A percentile compares a stretch with the other conserved stretches of the same genome.
phyloP scores from a whole-genome alignment of 2,329 filamentous ascomycete species.

The Penicillium freii region DNA sequence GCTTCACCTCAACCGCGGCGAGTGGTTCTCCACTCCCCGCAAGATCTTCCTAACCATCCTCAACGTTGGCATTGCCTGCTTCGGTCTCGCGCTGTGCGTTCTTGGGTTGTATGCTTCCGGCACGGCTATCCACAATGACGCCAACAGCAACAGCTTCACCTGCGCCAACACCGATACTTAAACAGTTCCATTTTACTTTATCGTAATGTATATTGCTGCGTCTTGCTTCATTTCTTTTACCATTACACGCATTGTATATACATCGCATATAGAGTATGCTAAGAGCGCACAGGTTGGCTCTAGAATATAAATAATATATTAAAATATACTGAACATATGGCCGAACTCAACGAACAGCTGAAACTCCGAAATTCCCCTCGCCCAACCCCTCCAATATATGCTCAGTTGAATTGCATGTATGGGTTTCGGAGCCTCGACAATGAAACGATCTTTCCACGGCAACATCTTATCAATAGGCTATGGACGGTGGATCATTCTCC shows the following conservation, averaged over 20 bases:
- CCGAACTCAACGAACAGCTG: too few relatives aligned
- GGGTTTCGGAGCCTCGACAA: too few relatives aligned
- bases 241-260: slow-evolving; percentile 4
- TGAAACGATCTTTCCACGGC: too few relatives aligned
- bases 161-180: slow-evolving; percentile 36
- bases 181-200: background rate
- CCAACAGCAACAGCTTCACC: slow-evolving; percentile 36
- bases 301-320: background rate
- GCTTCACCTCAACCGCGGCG: slow-evolving; percentile 49
- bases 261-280: slow-evolving; percentile 9
- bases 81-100: slow-evolving; percentile 27
- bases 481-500: too few relatives aligned
- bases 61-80: slow-evolving; percentile 43
- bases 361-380: background rate
- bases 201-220: background rate
- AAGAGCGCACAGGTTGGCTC: slow-evolving; percentile 10
- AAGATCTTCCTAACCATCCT: slow-evolving; percentile 48
- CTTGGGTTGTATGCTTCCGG: slow-evolving; percentile 30
- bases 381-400: background rate
- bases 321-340: background rate
- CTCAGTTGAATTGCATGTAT: too few relatives aligned
- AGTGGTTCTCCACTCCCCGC: slow-evolving; percentile 40
- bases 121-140: slow-evolving; percentile 24
- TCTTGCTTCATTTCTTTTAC: background rate
- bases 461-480: too few relatives aligned